Conservation (phyloP, 805 yeast species). For the Candida piceae region DNA sequence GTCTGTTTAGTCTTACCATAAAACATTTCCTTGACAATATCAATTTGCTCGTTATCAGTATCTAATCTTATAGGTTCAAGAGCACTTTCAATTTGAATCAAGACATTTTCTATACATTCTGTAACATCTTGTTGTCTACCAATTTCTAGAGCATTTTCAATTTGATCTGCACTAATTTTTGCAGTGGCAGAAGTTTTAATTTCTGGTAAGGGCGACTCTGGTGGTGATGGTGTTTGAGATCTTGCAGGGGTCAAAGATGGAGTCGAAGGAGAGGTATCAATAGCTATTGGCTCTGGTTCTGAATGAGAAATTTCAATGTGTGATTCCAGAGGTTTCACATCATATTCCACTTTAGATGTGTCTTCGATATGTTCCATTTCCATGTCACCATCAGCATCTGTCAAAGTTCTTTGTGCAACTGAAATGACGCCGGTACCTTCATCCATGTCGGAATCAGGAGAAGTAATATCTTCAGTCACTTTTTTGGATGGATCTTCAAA, state of each 20-base stretch:
- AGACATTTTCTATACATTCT: slow-evolving; percentile 91
- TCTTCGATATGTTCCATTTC: slow-evolving; percentile 8
- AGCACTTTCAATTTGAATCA: slow-evolving; percentile 87
- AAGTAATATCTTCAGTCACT: neutral
- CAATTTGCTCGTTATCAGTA: slow-evolving; percentile 75
- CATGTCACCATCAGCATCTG: slow-evolving; percentile 3
- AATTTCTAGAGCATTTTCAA: slow-evolving; percentile 68
- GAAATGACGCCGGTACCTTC: slow-evolving; percentile 1
- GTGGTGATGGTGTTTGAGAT: neutral
- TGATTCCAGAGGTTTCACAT: too few species aligned
- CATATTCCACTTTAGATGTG: too few species aligned
- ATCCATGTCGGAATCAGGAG: too few species aligned
- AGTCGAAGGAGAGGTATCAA: neutral
- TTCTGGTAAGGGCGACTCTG: slow-evolving; percentile 24
- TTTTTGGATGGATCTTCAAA: slow-evolving; percentile 32
- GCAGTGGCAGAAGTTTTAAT: slow-evolving; percentile 27
- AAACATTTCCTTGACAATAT: slow-evolving; percentile 72
- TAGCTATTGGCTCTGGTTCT: neutral
- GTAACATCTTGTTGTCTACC: slow-evolving; percentile 98
- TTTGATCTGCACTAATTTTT: slow-evolving; percentile 52
- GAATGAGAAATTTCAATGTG: too few species aligned
- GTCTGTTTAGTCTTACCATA: slow-evolving; percentile 83
- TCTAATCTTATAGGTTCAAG: slow-evolving; percentile 62
- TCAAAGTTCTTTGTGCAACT: neutral
- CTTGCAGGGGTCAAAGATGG: neutral